A percentile compares a stretch with the other conserved stretches of the same genome.
These are phyloP conservation scores for Boehmeria nivea DNA, from an alignment of 306 rosid species.

Conservation along the genomic window DNA sequence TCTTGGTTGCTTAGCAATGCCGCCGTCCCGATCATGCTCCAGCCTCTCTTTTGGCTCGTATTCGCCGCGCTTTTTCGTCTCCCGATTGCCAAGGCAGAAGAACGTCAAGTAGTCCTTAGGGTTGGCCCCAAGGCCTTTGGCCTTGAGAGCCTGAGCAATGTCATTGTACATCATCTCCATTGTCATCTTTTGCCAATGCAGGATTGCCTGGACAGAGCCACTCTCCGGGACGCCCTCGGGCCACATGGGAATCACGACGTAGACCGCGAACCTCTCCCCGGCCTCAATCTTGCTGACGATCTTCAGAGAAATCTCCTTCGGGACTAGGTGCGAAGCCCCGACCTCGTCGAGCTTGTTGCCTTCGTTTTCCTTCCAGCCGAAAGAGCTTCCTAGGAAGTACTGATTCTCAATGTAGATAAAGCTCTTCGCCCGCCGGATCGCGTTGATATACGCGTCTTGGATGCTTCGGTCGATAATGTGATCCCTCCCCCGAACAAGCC, in stretches of 20 bases:
- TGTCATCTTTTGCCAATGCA: conserved; percentile 45
- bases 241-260: conserved; percentile 57
- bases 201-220: conserved; percentile 36
- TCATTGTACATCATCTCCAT: conserved; percentile 58
- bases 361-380: conserved; percentile 30
- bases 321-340: conserved; percentile 37
- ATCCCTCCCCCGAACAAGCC: conserved; percentile 27
- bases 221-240: conserved; percentile 52
- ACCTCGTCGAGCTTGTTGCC: conserved; percentile 19
- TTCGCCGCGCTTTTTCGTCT: neutral
- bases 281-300: conserved; percentile 49
- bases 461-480: conserved; percentile 37
- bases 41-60: conserved; percentile 10
- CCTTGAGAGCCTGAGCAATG: conserved; percentile 30
- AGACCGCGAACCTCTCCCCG: conserved; percentile 39
- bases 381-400: conserved; percentile 47
- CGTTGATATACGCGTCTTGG: conserved; percentile 43
- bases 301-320: conserved; percentile 50
- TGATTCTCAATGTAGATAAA: conserved; percentile 49
- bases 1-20: conserved; percentile 38
- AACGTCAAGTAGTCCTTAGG: conserved; percentile 49
- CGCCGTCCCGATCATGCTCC: conserved; percentile 27
- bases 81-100: conserved; percentile 47
- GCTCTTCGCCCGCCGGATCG: conserved; percentile 39
- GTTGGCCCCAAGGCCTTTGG: conserved; percentile 32